Conservation (phyloP, 2,329 filamentous ascomycete genomes). For the Apiospora aurea region DNA sequence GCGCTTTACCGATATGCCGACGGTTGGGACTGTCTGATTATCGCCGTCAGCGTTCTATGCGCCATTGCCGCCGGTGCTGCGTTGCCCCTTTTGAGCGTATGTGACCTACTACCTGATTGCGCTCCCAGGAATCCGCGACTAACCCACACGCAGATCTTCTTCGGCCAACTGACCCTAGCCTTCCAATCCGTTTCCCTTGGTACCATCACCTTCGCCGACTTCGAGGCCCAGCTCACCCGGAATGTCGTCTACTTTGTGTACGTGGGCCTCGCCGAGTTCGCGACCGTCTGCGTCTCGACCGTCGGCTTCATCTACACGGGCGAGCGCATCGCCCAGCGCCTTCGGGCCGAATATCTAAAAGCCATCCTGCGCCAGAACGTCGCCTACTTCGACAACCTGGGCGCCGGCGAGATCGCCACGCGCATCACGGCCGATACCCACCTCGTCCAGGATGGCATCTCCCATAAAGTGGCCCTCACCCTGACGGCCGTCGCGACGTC, state of each 20-base stretch:
- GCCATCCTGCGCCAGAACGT: slow-evolving; percentile 37
- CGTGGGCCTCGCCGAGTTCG: slow-evolving; percentile 31
- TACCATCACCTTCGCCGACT: background rate
- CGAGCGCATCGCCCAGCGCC: slow-evolving; percentile 30
- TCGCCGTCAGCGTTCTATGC: background rate
- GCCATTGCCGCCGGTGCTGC: slow-evolving; percentile 6
- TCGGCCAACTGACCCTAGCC: background rate
- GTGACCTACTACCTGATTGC: background rate
- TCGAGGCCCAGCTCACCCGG: background rate
- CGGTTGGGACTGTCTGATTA: background rate
- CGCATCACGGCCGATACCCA: slow-evolving; percentile 33
- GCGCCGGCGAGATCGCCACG: slow-evolving; percentile 32
- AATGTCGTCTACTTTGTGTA: slow-evolving; percentile 32
- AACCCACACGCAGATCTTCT: background rate
- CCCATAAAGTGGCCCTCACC: slow-evolving; percentile 29
- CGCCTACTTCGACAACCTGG: slow-evolving; percentile 36
- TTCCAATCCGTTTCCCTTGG: background rate
- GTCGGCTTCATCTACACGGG: slow-evolving; percentile 35
- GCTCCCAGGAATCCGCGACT: no score
- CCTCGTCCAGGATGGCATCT: slow-evolving; percentile 32
- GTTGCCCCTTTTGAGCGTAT: background rate
- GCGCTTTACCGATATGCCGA: slow-evolving; percentile 4
- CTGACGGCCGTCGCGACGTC: slow-evolving; percentile 22
- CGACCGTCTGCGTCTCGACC: slow-evolving; percentile 31
- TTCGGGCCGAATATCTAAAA: slow-evolving; percentile 33